Evolutionary conservation across 2,329 filamentous ascomycete genomes (phyloP).

Genomic region (Xylariales sp.): DNA sequence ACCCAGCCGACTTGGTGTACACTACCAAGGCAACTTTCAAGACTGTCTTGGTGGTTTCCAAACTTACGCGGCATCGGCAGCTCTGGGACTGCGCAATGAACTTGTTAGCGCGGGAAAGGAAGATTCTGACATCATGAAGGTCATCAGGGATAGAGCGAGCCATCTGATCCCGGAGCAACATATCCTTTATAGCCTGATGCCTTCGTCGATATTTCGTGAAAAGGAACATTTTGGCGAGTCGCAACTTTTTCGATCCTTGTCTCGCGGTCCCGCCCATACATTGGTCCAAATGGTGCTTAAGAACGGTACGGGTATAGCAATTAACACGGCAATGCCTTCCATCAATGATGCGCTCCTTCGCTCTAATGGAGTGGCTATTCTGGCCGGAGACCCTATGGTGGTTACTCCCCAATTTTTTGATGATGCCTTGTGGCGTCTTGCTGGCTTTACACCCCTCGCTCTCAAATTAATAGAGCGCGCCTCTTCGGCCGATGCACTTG

Average conservation of each 20-base stretch:
- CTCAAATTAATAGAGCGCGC: slow-evolving; percentile 87
- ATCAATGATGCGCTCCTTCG: slow-evolving; percentile 90
- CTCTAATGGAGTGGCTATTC: slow-evolving; percentile 81
- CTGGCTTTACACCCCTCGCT: slow-evolving; percentile 88
- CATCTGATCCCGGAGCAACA: slow-evolving; percentile 82
- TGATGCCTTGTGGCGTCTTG: slow-evolving; percentile 90
- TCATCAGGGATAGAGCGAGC: slow-evolving; percentile 87
- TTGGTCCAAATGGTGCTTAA: slow-evolving; percentile 77
- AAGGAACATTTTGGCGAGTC: slow-evolving; percentile 84
- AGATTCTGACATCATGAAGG: slow-evolving; percentile 88
- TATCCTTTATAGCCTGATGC: slow-evolving; percentile 84
- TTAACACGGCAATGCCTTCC: slow-evolving; percentile 88
- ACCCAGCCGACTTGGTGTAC: slow-evolving; percentile 86
- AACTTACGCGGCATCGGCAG: slow-evolving; percentile 93
- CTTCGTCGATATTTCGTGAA: slow-evolving; percentile 82
- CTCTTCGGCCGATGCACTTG: slow-evolving; percentile 73
- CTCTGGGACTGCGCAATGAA: slow-evolving; percentile 91
- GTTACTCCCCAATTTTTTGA: slow-evolving; percentile 86
- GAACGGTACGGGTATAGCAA: slow-evolving; percentile 80
- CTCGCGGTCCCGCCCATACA: slow-evolving; percentile 74
- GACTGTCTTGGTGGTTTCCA: slow-evolving; percentile 96
- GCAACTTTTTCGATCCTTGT: slow-evolving; percentile 80
- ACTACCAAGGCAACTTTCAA: slow-evolving; percentile 96
- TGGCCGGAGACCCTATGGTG: slow-evolving; percentile 86
- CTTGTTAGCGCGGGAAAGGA: slow-evolving; percentile 89